These are phyloP conservation scores for Didymella segeticola DNA, from an alignment of 2,329 filamentous ascomycete genomes.

Conservation along the genomic window DNA sequence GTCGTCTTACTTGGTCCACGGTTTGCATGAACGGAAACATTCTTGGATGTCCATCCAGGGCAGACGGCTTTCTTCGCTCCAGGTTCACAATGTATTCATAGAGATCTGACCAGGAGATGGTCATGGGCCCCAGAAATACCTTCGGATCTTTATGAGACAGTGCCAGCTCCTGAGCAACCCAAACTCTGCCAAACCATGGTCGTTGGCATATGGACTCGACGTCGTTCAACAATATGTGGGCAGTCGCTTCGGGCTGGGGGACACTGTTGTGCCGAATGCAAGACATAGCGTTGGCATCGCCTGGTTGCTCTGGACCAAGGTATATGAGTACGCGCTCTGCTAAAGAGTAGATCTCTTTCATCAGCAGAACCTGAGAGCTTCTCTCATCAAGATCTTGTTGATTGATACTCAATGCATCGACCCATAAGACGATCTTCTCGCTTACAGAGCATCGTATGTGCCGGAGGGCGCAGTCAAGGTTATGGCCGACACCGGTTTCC, in stretches of 20 bases:
- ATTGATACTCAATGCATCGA: conserved; percentile 17
- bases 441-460: neutral
- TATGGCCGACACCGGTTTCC: neutral
- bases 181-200: conserved; percentile 18
- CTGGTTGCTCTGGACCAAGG: conserved; percentile 3
- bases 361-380: conserved; percentile 15
- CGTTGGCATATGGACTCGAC: neutral
- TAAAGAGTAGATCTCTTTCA: conserved; percentile 12
- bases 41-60: neutral
- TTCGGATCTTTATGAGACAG: conserved; percentile 14
- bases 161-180: conserved; percentile 21
- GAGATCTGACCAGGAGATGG: conserved; percentile 1
- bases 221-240: neutral
- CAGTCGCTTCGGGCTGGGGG: neutral
- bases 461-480: conserved; percentile 15
- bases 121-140: neutral
- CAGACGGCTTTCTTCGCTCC: neutral
- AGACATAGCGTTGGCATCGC: neutral
- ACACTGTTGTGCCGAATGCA: neutral
- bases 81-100: neutral
- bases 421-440: conserved; percentile 3
- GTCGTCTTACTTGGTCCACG: neutral
- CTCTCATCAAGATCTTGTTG: conserved; percentile 14
- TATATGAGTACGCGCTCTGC: conserved; percentile 10
- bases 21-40: neutral